Conservation (phyloP, 345 rosid genomes). For the Passiflora organensis region DNA sequence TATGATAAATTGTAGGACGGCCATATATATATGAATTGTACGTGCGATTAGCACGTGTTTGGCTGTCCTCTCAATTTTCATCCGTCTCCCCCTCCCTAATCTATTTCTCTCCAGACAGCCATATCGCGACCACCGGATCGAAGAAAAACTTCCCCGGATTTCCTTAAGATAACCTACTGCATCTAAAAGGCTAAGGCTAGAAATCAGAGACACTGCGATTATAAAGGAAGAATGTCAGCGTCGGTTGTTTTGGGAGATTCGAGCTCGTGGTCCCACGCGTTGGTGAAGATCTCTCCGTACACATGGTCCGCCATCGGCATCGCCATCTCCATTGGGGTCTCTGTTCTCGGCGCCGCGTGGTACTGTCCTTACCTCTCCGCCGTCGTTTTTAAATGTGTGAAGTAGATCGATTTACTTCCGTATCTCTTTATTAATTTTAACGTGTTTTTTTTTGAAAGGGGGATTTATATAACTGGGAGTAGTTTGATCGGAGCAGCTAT, state of each 20-base stretch:
- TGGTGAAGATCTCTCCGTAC: constrained; percentile 81
- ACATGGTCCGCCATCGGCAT: constrained; percentile 95
- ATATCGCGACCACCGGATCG: too few relatives aligned
- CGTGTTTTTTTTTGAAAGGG: constrained; percentile 40
- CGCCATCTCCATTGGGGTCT: constrained; percentile 91
- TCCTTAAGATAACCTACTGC: too few relatives aligned
- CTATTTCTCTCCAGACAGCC: too few relatives aligned
- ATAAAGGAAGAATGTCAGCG: background rate
- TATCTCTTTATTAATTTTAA: background rate
- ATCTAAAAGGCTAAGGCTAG: too few relatives aligned
- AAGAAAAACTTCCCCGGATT: too few relatives aligned
- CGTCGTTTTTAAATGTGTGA: background rate
- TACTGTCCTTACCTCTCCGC: constrained; percentile 16
- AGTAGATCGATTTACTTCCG: background rate
- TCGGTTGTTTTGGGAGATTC: constrained; percentile 35
- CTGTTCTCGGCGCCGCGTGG: constrained; percentile 99
- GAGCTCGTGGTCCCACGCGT: constrained; percentile 75
- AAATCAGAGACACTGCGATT: too few relatives aligned
- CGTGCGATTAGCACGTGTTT: too few relatives aligned
- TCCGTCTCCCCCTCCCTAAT: too few relatives aligned
- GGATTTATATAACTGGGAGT: constrained; percentile 95
- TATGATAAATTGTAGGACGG: too few relatives aligned
- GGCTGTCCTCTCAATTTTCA: too few relatives aligned
- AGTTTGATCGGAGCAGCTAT: constrained; percentile 98
- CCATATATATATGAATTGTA: too few relatives aligned